Evolutionary conservation across 176 grass and related monocot species (phyloP), one percentile per base, ranked within the genome.

Genomic region (Dactylis glomerata): DNA sequence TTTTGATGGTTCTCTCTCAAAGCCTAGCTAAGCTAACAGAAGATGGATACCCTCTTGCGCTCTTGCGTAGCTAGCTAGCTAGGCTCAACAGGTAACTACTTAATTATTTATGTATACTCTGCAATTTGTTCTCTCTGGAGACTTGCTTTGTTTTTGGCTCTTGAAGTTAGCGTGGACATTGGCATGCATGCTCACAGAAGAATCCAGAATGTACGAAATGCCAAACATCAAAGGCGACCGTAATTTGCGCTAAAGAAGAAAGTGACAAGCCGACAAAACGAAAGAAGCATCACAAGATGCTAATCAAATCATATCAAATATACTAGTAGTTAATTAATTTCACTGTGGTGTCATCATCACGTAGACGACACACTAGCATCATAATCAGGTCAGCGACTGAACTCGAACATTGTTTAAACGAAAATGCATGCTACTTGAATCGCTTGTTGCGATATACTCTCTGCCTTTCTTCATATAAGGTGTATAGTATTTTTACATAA

Each of bases 201-300:
- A 71, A 82, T 77, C 52, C 41, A 77, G 88, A 77, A 73, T 5
- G 72, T 59, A 68, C 19, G 41, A 54, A 78, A 50, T 46, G 65
- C 45, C 23, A 69, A 45, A 56, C 33, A 86, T 20, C 38, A 80
- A 28, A 57, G 82, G 63, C 37, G 50, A n/a, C 88, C 88, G 84
- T 87, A 90, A 90, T 83, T 87, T 90, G 57, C 84, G 84, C 88
- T 73, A 46, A 45, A 58, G 76, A 88, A 79, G 68, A 58, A 73
- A 80, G 77, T 28, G 83, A 67, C 84, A 80, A 54, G 65, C 84
- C 88, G 84, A 90, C 88, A 87, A 79, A 75, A 83, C 37, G 88
- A 90, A 90, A 87, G 88, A 73, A 90, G 57, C 84, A 67, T 82
- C 72, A 24, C 54, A 52, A 37, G 32, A 65, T 44, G 81, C 41